Evolutionary conservation across 805 yeast genomes (phyloP).

Genomic region (Jamesozyma spencerorum): DNA sequence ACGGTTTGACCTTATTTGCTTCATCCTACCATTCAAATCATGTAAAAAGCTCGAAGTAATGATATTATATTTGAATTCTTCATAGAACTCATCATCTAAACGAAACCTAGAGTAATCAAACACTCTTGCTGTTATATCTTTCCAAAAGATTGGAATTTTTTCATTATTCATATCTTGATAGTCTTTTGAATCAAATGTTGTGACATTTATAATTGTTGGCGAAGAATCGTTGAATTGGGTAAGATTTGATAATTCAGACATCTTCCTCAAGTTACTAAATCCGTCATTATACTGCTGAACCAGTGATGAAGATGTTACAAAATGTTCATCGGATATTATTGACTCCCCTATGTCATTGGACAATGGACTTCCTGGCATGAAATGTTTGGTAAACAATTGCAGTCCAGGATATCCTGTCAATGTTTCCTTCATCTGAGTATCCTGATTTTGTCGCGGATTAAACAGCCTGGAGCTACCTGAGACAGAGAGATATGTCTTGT

Average conservation of each 20-base stretch:
- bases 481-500: too few species aligned
- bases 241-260: constrained; percentile 17
- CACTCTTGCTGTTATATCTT: constrained; percentile 1
- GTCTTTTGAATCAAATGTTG: constrained; percentile 7
- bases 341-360: too few species aligned
- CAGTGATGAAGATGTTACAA: too few species aligned
- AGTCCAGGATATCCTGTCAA: neutral
- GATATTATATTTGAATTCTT: constrained; percentile 42
- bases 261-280: too few species aligned
- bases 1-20: constrained; percentile 14
- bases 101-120: constrained; percentile 9
- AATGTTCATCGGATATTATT: too few species aligned
- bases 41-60: constrained; percentile 42
- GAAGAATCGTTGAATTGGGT: constrained; percentile 18
- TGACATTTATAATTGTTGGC: constrained; percentile 20
- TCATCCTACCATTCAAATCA: constrained; percentile 28
- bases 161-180: neutral
- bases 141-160: neutral
- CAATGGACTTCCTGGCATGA: too few species aligned
- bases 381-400: neutral
- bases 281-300: too few species aligned
- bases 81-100: constrained; percentile 31
- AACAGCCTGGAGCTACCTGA: too few species aligned
- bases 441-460: too few species aligned
- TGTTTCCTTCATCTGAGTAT: neutral